Evolutionary conservation across 371 early-diverging fungal species (phyloP).

Genomic region (Apophysomyces elegans): DNA sequence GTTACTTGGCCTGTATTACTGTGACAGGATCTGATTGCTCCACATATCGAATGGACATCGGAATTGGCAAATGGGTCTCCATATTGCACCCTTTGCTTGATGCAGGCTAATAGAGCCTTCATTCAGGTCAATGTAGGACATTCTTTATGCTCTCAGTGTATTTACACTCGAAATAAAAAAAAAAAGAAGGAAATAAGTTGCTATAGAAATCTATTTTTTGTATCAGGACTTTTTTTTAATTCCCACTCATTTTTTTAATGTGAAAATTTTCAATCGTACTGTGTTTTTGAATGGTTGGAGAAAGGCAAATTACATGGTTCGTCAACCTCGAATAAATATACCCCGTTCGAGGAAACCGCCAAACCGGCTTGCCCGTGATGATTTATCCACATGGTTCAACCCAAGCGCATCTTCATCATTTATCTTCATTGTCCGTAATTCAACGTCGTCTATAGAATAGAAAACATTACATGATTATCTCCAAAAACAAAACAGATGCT

Average conservation of each 20-base stretch:
- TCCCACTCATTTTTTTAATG: not conserved
- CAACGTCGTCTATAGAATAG: constrained; percentile 50
- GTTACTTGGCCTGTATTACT: too few species aligned
- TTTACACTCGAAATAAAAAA: too few species aligned
- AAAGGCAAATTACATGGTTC: not conserved
- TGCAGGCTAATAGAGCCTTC: too few species aligned
- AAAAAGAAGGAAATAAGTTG: too few species aligned
- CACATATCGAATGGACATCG: too few species aligned
- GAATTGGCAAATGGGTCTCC: too few species aligned
- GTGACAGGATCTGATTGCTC: too few species aligned
- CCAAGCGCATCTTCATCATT: constrained; percentile 67
- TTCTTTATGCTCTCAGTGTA: too few species aligned
- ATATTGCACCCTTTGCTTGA: too few species aligned
- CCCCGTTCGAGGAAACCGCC: constrained; percentile 60
- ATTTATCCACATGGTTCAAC: constrained; percentile 79
- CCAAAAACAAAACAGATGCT: not conserved
- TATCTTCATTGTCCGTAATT: constrained; percentile 52
- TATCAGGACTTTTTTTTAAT: too few species aligned
- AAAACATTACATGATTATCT: not conserved
- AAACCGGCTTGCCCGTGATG: constrained; percentile 56
- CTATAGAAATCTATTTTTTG: too few species aligned
- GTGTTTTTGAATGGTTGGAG: not conserved
- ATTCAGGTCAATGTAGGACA: too few species aligned
- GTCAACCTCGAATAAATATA: constrained; percentile 67
- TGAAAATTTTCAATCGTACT: not conserved